A percentile compares a stretch with the other conserved stretches of the same genome.
Conservation (phyloP, 2,329 filamentous ascomycete species). For the Hawksworthiomyces lignivorus region DNA sequence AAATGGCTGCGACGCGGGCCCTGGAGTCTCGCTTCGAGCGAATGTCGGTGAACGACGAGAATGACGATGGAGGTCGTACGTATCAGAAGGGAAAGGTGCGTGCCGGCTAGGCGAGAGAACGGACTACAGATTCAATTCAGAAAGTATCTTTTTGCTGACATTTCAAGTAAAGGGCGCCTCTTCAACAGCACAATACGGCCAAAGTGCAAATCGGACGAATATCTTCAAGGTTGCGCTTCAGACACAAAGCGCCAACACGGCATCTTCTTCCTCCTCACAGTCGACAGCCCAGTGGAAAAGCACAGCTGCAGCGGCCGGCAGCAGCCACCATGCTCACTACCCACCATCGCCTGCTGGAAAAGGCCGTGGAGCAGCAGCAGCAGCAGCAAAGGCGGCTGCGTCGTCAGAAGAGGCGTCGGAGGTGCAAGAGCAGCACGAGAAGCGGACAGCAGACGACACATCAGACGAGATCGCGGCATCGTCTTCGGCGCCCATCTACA, state of each 20-base stretch:
- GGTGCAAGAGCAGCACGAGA: no score
- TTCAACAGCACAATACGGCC: constrained; percentile 35
- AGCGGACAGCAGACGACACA: background rate
- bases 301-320: constrained; percentile 50
- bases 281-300: constrained; percentile 19
- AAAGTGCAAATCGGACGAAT: constrained; percentile 62
- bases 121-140: no score
- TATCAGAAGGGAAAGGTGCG: constrained; percentile 77
- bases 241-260: constrained; percentile 61
- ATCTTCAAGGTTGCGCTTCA: constrained; percentile 82
- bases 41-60: constrained; percentile 84
- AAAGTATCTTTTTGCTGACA: no score
- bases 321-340: constrained; percentile 21
- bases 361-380: constrained; percentile 1
- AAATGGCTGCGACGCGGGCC: constrained; percentile 61
- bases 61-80: constrained; percentile 51
- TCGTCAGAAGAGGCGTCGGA: background rate
- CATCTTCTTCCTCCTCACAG: constrained; percentile 45
- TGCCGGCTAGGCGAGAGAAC: no score
- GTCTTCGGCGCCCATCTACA: constrained; percentile 3
- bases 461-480: constrained; percentile 25
- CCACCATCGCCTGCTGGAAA: constrained; percentile 32
- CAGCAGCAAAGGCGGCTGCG: background rate
- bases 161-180: constrained; percentile 14
- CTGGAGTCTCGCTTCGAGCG: constrained; percentile 86